Evolutionary conservation across 345 rosid genomes (phyloP).

Genomic region (Luvunga scandens): DNA sequence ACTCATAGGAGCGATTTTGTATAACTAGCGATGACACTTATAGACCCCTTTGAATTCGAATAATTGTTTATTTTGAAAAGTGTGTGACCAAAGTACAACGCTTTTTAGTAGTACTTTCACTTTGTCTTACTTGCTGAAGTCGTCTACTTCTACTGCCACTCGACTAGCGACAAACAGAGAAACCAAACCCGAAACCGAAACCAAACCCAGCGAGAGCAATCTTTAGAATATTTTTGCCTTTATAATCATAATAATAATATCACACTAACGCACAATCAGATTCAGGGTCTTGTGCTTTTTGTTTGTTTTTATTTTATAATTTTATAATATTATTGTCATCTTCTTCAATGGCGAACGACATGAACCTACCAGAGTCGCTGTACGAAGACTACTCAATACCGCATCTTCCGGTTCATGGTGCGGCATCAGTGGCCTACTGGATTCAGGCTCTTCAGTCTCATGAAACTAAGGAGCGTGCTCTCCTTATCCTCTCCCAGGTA

Average conservation of each 20-base stretch:
- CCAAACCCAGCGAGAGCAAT: too few species aligned
- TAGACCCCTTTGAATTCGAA: too few species aligned
- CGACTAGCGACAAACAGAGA: too few species aligned
- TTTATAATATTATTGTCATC: background rate
- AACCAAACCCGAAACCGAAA: too few species aligned
- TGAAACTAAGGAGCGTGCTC: conserved; percentile 22
- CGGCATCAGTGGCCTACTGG: conserved; percentile 7
- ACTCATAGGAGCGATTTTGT: background rate
- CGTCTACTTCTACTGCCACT: too few species aligned
- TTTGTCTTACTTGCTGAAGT: too few species aligned
- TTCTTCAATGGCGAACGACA: background rate
- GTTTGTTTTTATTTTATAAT: background rate
- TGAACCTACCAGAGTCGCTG: background rate
- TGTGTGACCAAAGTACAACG: too few species aligned
- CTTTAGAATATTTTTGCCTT: too few species aligned
- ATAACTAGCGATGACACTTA: too few species aligned
- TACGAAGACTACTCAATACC: background rate
- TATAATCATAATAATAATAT: too few species aligned
- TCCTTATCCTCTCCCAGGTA: conserved; percentile 32
- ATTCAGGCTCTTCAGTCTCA: conserved; percentile 24
- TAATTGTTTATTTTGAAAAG: too few species aligned
- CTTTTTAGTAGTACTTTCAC: too few species aligned
- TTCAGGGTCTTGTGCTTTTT: background rate
- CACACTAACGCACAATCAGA: background rate
- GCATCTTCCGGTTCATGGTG: background rate